Conservation (phyloP, 2,329 filamentous ascomycete species). For the Hypoxylon sp. region DNA sequence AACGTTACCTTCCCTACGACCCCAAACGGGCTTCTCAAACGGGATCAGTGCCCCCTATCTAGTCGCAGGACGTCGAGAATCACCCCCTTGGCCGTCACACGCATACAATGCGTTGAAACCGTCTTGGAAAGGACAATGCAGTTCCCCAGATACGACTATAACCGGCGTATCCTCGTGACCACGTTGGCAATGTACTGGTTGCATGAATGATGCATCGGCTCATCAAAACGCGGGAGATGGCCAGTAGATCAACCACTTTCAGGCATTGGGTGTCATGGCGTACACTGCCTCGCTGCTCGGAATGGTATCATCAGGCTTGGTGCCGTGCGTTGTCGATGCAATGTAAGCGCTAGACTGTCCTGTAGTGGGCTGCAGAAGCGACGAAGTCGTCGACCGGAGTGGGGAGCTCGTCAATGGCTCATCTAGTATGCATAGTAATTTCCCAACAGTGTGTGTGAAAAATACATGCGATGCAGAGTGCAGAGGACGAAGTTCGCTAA, state of each 20-base stretch:
- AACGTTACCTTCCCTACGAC: constrained; percentile 33
- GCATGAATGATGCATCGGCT: constrained; percentile 36
- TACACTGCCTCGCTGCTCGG: constrained; percentile 29
- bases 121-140: constrained; percentile 24
- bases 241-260: constrained; percentile 35
- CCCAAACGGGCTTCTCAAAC: constrained; percentile 18
- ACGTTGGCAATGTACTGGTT: constrained; percentile 22
- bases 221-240: constrained; percentile 34
- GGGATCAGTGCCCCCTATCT: constrained; percentile 7
- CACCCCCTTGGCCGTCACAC: constrained; percentile 20
- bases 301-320: constrained; percentile 39
- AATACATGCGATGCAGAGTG: constrained; percentile 4
- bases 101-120: constrained; percentile 18
- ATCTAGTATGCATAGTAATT: constrained; percentile 18
- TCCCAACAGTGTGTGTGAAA: constrained; percentile 12
- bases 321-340: constrained; percentile 42
- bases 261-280: constrained; percentile 24
- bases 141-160: constrained; percentile 26
- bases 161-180: constrained; percentile 37
- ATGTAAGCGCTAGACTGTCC: constrained; percentile 47
- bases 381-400: constrained; percentile 28
- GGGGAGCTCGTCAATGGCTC: constrained; percentile 21
- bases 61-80: constrained; percentile 23
- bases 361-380: constrained; percentile 34
- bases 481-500: constrained; percentile 7